Percentiles rank a stretch among this genome's conserved stretches.
Conservation (phyloP, 768 basidiomycete genomes). For the Phylloporus arenicola region DNA sequence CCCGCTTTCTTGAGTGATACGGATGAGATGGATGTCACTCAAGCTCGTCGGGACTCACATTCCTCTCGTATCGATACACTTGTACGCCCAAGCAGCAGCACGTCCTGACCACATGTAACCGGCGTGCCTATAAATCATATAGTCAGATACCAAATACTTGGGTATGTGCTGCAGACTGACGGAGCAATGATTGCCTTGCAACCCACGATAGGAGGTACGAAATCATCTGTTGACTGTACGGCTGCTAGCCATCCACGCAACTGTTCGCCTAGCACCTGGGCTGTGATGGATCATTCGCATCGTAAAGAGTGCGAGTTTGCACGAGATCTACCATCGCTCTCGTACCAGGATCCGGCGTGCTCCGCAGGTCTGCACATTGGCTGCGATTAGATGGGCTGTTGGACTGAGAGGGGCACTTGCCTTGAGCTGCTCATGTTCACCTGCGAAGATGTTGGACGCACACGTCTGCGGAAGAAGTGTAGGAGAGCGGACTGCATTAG, state of each 20-base stretch:
- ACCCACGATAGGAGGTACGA: constrained; percentile 61
- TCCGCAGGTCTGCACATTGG: constrained; percentile 48
- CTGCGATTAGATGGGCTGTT: neutral
- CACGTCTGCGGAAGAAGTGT: constrained; percentile 13
- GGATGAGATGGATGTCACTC: constrained; percentile 4
- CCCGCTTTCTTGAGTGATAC: constrained; percentile 58
- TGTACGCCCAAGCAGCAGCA: constrained; percentile 95
- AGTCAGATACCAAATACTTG: constrained; percentile 5
- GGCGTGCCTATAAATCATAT: constrained; percentile 63
- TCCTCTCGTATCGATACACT: constrained; percentile 69
- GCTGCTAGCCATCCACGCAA: constrained; percentile 58
- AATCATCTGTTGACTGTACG: constrained; percentile 46
- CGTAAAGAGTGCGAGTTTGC: constrained; percentile 9
- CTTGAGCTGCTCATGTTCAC: constrained; percentile 24
- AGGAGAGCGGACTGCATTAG: constrained; percentile 23
- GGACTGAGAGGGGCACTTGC: constrained; percentile 12
- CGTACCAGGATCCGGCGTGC: constrained; percentile 93
- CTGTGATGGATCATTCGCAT: constrained; percentile 35
- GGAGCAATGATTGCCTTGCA: constrained; percentile 93
- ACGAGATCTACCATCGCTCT: constrained; percentile 48
- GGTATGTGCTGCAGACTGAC: constrained; percentile 43
- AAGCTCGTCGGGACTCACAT: constrained; percentile 54
- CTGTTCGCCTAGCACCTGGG: constrained; percentile 50
- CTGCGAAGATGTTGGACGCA: constrained; percentile 7
- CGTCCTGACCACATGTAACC: constrained; percentile 94